Conservation (phyloP, 805 yeast species). For the Cephaloascus albidus region DNA sequence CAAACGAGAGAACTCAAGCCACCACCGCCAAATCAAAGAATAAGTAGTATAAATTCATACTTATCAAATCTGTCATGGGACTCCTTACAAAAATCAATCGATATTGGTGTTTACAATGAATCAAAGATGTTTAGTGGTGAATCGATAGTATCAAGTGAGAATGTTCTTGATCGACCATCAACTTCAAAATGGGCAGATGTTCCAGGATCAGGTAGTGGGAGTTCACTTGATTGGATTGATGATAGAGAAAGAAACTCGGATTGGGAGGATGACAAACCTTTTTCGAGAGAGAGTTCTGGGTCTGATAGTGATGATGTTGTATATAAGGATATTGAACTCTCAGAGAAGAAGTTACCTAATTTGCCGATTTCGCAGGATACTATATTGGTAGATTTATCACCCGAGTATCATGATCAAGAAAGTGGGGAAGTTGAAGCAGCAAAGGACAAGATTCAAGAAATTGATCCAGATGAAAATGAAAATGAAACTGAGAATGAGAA, state of each 20-base stretch:
- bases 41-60: too few relatives aligned
- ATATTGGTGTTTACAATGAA: conserved; percentile 6
- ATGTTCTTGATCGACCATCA: background rate
- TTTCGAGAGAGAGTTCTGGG: background rate
- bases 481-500: background rate
- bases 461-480: background rate
- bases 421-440: background rate
- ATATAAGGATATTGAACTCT: background rate
- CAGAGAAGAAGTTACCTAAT: background rate
- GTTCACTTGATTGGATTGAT: background rate
- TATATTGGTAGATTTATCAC: too few relatives aligned
- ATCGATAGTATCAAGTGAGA: background rate
- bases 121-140: background rate
- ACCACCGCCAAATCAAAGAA: too few relatives aligned
- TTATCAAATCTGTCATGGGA: conserved; percentile 18
- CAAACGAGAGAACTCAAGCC: too few relatives aligned
- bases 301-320: too few relatives aligned
- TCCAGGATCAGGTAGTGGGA: background rate
- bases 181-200: background rate
- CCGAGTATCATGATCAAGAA: background rate
- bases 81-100: conserved; percentile 18
- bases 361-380: background rate
- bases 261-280: background rate
- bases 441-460: background rate
- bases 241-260: background rate